Percentiles rank a stretch among this genome's conserved stretches.
Conservation (phyloP, 225 moss, liverwort and hornwort species). For the Anthoceros angustus region DNA sequence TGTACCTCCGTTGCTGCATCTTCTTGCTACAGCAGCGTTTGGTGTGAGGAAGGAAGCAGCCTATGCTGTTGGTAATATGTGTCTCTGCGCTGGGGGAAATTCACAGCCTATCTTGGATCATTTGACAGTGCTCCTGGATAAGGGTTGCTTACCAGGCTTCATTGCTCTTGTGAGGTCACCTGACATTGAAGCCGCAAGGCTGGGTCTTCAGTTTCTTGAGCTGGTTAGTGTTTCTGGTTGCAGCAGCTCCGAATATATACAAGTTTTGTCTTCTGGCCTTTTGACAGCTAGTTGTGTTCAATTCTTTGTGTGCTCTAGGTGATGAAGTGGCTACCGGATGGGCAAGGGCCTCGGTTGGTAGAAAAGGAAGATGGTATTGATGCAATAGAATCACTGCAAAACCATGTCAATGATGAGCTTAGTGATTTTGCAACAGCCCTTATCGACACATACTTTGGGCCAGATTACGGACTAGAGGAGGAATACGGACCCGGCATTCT, state of each 20-base stretch:
- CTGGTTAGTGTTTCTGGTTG: slow-evolving; percentile 33
- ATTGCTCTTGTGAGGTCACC: slow-evolving; percentile 77
- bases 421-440: slow-evolving; percentile 61
- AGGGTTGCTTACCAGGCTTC: slow-evolving; percentile 85
- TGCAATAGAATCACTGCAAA: slow-evolving; percentile 74
- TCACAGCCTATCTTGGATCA: slow-evolving; percentile 70
- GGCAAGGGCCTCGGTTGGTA: slow-evolving; percentile 72
- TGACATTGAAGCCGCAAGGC: slow-evolving; percentile 74
- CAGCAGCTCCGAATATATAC: not conserved
- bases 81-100: slow-evolving; percentile 44
- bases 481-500: slow-evolving; percentile 49
- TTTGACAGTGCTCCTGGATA: slow-evolving; percentile 62
- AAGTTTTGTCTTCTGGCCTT: not conserved
- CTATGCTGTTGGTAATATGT: slow-evolving; percentile 74
- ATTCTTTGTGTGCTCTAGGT: slow-evolving; percentile 27
- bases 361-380: slow-evolving; percentile 97
- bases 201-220: slow-evolving; percentile 91
- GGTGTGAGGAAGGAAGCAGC: slow-evolving; percentile 92
- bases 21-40: slow-evolving; percentile 75
- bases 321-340: slow-evolving; percentile 67
- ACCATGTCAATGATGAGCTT: slow-evolving; percentile 74
- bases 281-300: not conserved
- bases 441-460: slow-evolving; percentile 76
- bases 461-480: slow-evolving; percentile 91
- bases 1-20: slow-evolving; percentile 68